Percentiles rank a stretch among this genome's conserved stretches.
Evolutionary conservation across 129 eudicot genomes (phyloP).

Genomic region (Tagetes patula): DNA sequence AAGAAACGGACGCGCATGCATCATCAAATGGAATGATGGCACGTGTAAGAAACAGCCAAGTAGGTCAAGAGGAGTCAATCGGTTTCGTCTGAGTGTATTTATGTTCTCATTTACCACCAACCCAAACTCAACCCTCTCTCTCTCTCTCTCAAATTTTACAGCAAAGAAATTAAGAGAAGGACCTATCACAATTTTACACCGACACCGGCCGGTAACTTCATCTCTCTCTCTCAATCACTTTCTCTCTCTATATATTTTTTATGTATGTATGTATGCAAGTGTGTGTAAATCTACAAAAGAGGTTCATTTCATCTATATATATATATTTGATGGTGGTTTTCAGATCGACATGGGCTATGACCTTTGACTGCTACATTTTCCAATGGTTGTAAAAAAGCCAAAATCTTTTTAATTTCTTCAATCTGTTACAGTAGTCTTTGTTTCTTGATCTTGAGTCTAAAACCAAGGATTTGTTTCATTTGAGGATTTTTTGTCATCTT

Average conservation of each 20-base stretch:
- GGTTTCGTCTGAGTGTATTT: slow-evolving; percentile 48
- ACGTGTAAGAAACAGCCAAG: slow-evolving; percentile 40
- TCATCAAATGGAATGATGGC: slow-evolving; percentile 27
- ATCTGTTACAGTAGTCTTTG: neutral
- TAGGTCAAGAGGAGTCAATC: slow-evolving; percentile 44
- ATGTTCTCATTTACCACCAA: slow-evolving; percentile 43
- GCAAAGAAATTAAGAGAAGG: slow-evolving; percentile 4
- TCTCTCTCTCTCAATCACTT: slow-evolving; percentile 23
- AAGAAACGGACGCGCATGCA: slow-evolving; percentile 34
- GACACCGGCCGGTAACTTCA: slow-evolving; percentile 40
- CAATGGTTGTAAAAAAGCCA: neutral
- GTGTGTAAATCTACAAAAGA: neutral
- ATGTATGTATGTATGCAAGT: neutral
- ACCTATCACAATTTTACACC: slow-evolving; percentile 31
- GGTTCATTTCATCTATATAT: neutral
- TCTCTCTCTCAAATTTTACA: neutral
- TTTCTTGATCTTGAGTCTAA: neutral
- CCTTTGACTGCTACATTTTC: slow-evolving; percentile 21
- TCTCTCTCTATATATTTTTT: neutral
- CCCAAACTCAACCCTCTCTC: neutral
- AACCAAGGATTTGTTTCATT: neutral
- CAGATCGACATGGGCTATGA: neutral
- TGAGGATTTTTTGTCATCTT: neutral
- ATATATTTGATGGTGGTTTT: slow-evolving; percentile 23
- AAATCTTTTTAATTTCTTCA: neutral